A percentile compares a stretch with the other conserved stretches of the same genome.
These are phyloP conservation scores for Pestalotiopsis sp. DNA, from an alignment of 2,329 filamentous ascomycete genomes.

Conservation along the genomic window DNA sequence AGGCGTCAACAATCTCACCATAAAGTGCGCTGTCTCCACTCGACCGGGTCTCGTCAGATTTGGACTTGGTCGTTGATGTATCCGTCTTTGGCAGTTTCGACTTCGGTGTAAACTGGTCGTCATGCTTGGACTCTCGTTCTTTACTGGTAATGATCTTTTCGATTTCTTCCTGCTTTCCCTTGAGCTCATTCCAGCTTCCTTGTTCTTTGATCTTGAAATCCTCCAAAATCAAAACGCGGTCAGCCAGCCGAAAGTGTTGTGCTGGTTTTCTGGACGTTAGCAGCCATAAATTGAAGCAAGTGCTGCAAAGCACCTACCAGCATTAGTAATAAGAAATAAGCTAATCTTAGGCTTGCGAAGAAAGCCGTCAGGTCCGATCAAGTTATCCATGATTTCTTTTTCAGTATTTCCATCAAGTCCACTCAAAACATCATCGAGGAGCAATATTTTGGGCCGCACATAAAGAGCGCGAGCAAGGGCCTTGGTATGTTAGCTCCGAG, in stretches of 20 bases:
- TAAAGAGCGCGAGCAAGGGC: conserved; percentile 40
- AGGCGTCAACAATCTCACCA: background rate
- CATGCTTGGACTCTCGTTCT: background rate
- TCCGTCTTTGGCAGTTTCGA: background rate
- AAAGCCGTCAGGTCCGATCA: conserved; percentile 33
- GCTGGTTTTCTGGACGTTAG: conserved; percentile 15
- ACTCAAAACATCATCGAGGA: conserved; percentile 40
- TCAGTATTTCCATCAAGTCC: conserved; percentile 38
- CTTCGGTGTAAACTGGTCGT: background rate
- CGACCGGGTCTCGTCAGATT: background rate
- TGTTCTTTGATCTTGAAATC: conserved; percentile 37
- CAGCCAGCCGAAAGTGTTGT: conserved; percentile 34
- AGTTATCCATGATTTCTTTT: conserved; percentile 27
- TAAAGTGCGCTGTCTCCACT: background rate
- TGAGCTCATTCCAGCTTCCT: background rate
- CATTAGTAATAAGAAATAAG: conserved; percentile 13
- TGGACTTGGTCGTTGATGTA: background rate
- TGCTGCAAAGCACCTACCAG: conserved; percentile 16
- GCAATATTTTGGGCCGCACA: conserved; percentile 26
- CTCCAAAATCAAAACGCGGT: conserved; percentile 34
- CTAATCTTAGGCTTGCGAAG: conserved; percentile 20
- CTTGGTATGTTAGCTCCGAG: conserved; percentile 19
- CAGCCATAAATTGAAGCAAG: conserved; percentile 13
- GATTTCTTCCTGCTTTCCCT: conserved; percentile 27
- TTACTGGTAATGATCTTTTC: conserved; percentile 30